A percentile compares a stretch with the other conserved stretches of the same genome.
phyloP scores from a whole-genome alignment of 768 basidiomycete species.

The Tulasnella sp. region DNA sequence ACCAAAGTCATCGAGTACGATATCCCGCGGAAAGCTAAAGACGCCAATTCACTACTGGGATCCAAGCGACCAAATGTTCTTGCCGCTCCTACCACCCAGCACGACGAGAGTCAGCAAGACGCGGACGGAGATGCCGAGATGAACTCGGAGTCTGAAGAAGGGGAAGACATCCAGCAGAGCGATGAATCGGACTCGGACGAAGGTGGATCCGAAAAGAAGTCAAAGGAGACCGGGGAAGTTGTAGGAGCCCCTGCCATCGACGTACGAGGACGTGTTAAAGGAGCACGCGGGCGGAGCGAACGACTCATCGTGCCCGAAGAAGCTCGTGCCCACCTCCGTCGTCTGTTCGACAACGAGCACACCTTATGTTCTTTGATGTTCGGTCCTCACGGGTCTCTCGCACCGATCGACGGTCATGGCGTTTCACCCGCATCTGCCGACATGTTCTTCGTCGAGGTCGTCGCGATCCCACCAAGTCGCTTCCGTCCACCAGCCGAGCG shows the following conservation, averaged over 20 bases:
- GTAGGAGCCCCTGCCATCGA: neutral
- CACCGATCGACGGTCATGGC: constrained; percentile 62
- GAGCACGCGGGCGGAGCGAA: constrained; percentile 56
- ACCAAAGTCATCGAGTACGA: constrained; percentile 96
- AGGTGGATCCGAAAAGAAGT: constrained; percentile 15
- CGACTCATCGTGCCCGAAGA: constrained; percentile 90
- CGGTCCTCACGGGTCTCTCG: constrained; percentile 87
- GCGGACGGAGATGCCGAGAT: constrained; percentile 44
- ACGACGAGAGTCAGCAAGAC: constrained; percentile 32
- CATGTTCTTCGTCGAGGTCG: constrained; percentile 95
- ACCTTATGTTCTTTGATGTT: constrained; percentile 86
- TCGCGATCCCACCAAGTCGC: constrained; percentile 90
- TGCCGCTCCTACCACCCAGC: constrained; percentile 35
- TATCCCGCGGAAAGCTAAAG: constrained; percentile 77
- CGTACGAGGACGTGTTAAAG: constrained; percentile 58
- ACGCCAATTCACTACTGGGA: constrained; percentile 53
- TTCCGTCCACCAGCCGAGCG: constrained; percentile 93
- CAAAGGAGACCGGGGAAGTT: neutral
- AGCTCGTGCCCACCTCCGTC: constrained; percentile 89
- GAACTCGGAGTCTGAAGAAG: constrained; percentile 41
- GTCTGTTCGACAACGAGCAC: constrained; percentile 80
- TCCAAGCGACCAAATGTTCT: constrained; percentile 80
- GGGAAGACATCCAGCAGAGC: constrained; percentile 42
- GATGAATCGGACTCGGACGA: constrained; percentile 37
- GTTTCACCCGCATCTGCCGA: constrained; percentile 74